Evolutionary conservation across 176 grass and related monocot species (phyloP).

Genomic region (Calamus simplicifolius): DNA sequence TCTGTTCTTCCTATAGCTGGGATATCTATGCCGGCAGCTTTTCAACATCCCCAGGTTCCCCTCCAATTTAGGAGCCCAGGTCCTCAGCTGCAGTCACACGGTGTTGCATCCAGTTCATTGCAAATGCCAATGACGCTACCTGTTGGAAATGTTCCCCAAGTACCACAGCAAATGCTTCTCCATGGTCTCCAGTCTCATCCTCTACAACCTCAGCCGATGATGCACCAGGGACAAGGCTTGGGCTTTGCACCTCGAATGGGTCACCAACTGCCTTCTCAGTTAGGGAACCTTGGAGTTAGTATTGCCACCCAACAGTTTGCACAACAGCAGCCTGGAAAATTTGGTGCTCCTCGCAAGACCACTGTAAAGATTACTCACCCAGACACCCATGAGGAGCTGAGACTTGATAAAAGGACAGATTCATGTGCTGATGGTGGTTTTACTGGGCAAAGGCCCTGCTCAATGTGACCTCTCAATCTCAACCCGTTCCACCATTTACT

Average conservation of each 20-base stretch:
- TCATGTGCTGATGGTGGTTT: constrained; percentile 11
- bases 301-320: constrained; percentile 33
- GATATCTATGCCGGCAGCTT: constrained; percentile 11
- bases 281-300: constrained; percentile 41
- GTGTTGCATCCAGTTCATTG: constrained; percentile 48
- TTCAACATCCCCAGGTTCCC: constrained; percentile 47
- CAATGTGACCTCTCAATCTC: constrained; percentile 31
- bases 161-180: constrained; percentile 51
- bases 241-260: constrained; percentile 34
- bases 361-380: constrained; percentile 78
- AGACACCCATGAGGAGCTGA: constrained; percentile 81
- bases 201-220: constrained; percentile 53
- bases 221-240: constrained; percentile 71
- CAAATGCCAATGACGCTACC: constrained; percentile 70
- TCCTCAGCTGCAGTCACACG: constrained; percentile 48
- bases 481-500: constrained; percentile 27
- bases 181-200: constrained; percentile 43
- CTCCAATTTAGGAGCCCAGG: constrained; percentile 46
- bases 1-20: constrained; percentile 15
- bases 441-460: constrained; percentile 40
- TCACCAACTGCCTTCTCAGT: constrained; percentile 41
- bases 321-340: constrained; percentile 48
- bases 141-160: constrained; percentile 44
- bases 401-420: constrained; percentile 39
- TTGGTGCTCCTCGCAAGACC: constrained; percentile 34